Evolutionary conservation across 164 flowering plant species (phyloP).

Genomic region (Aristolochia fimbriata): DNA sequence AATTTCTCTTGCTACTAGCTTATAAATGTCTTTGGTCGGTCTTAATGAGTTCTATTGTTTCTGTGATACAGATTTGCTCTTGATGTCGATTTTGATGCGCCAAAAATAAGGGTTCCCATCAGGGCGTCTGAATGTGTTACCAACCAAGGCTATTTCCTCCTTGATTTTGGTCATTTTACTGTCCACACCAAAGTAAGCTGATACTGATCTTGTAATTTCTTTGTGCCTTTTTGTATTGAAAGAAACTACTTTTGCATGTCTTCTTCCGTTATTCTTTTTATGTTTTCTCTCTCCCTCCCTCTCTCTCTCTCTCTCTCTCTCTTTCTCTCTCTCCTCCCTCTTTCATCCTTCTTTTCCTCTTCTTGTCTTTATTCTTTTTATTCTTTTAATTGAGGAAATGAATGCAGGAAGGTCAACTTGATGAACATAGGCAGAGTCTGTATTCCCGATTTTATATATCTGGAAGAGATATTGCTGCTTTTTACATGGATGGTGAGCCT

Average conservation of each 20-base stretch:
- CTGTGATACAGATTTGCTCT: constrained; percentile 68
- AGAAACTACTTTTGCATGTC: too few species aligned
- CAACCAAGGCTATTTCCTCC: constrained; percentile 62
- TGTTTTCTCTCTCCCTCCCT: too few species aligned
- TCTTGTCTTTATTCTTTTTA: background rate
- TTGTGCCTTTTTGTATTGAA: too few species aligned
- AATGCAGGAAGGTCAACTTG: constrained; percentile 48
- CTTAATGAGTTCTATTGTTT: background rate
- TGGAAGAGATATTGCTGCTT: constrained; percentile 96
- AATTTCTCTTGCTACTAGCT: background rate
- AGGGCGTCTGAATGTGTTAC: constrained; percentile 28
- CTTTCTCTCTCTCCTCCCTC: too few species aligned
- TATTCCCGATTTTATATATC: constrained; percentile 84
- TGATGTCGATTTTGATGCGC: constrained; percentile 97
- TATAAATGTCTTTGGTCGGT: background rate
- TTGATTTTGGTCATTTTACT: constrained; percentile 98
- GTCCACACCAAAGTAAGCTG: constrained; percentile 61
- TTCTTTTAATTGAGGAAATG: constrained; percentile 1
- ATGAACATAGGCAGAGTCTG: constrained; percentile 55
- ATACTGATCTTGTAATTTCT: background rate
- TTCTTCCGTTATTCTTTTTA: too few species aligned
- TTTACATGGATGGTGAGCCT: constrained; percentile 43
- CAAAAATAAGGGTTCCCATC: constrained; percentile 88
- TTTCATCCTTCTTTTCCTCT: too few species aligned
- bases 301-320: too few species aligned